phyloP scores from a whole-genome alignment of 495 filamentous ascomycete species.

The Lindgomyces ingoldianus region DNA sequence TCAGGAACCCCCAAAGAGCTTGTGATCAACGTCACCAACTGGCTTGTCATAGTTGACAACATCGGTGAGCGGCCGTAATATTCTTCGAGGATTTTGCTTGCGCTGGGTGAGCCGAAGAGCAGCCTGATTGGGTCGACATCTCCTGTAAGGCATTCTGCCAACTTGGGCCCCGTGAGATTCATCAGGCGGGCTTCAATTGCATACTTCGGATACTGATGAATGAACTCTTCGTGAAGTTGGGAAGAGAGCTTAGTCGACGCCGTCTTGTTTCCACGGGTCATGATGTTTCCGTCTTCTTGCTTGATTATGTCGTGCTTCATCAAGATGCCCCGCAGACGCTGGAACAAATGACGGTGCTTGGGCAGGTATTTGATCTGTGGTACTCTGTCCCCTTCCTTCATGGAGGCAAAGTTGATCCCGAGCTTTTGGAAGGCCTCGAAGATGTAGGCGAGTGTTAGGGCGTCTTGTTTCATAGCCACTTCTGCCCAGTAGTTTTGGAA shows the following conservation, averaged over 20 bases:
- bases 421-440: background rate
- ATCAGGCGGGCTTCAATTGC: background rate
- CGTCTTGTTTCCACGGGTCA: background rate
- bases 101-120: background rate
- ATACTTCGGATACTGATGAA: background rate
- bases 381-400: background rate
- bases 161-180: background rate
- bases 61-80: constrained; percentile 8
- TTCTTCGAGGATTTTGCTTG: background rate
- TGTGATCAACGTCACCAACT: background rate
- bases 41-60: background rate
- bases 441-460: background rate
- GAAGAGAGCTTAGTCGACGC: background rate
- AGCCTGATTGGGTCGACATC: background rate
- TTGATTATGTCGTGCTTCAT: background rate
- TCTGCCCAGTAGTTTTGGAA: background rate
- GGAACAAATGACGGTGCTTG: background rate
- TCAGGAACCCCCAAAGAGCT: too few relatives aligned
- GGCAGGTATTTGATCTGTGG: background rate
- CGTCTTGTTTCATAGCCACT: background rate
- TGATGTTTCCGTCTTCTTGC: background rate
- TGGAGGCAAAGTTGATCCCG: background rate
- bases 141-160: constrained; percentile 1
- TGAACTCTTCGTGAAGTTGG: background rate
- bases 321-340: background rate